Evolutionary conservation across 192 early-diverging fungal species (phyloP), one percentile per base, ranked within the genome.

Genomic region (Helicostylum pulchrum): DNA sequence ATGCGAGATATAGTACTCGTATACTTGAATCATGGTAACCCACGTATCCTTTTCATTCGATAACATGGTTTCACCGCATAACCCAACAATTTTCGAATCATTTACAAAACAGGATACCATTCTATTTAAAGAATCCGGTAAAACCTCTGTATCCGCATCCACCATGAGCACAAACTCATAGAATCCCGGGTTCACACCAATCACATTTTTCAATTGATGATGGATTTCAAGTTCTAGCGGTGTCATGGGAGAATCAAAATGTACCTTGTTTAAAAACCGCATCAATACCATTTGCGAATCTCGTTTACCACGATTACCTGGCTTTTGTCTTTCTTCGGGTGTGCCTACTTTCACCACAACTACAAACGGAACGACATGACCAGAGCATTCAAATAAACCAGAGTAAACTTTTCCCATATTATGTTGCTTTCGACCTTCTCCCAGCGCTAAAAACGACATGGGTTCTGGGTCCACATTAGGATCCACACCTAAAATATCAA

Each of bases 21-120:
- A 98, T 47, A 99, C 93, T 66, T 98, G 96, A 76, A 99, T 97
- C 94, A 96, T 96, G 15, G 96, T 94, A 45, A 92, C 88, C 92
- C 92, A 97, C 15, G 92, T 90, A 66, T 90, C 83, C 68, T 92
- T 89, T 74, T 96, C 94, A 72, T 98, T 98, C 9, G 90, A 84
- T 65, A 99, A 82, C 66, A 80, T 81, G 12, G 97, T 99, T 73
- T 99, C 97, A 65, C 97, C 97, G 72, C 95, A 98, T 23, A 94
- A 80, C 9, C 96, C 97, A 67, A 94, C 88, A 36, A 98, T 88
- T 79, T 74, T 68, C 67, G 81, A 77, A 60, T 93, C 90, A 58
- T 88, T 77, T 19, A 90, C 81, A 81, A 89, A 82, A 63, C 82
- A 89, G 9, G 93, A 88, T 4, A 98, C 84, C 68, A 98, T 81